phyloP scores from a whole-genome alignment of 2,329 filamentous ascomycete species.

The Thielaviopsis punctulata region DNA sequence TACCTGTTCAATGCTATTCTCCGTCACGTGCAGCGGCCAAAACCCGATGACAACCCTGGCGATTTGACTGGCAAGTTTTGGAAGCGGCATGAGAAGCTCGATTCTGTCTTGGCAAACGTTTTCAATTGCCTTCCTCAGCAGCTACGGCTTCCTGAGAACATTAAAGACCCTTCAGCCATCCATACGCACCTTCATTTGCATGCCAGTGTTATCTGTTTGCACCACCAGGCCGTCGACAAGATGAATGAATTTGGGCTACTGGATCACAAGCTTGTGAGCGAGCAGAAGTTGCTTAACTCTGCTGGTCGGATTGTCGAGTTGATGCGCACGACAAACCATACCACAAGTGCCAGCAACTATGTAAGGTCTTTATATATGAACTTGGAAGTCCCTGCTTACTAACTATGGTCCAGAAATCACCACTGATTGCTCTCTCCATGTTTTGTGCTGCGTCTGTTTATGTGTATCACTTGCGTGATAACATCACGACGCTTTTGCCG shows the following conservation, averaged over 20 bases:
- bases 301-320: slow-evolving; percentile 74
- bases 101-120: slow-evolving; percentile 61
- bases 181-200: slow-evolving; percentile 82
- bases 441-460: slow-evolving; percentile 78
- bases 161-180: slow-evolving; percentile 54
- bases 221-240: slow-evolving; percentile 76
- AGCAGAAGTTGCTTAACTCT: slow-evolving; percentile 57
- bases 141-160: slow-evolving; percentile 51
- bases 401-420: slow-evolving; percentile 22
- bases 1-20: slow-evolving; percentile 69
- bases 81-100: slow-evolving; percentile 67
- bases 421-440: slow-evolving; percentile 64
- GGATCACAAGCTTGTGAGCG: slow-evolving; percentile 50
- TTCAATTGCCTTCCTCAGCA: slow-evolving; percentile 63
- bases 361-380: slow-evolving; percentile 31
- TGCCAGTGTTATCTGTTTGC: slow-evolving; percentile 71
- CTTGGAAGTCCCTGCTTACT: slow-evolving; percentile 35
- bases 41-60: slow-evolving; percentile 52
- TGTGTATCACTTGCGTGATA: slow-evolving; percentile 56
- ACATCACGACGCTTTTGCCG: slow-evolving; percentile 41
- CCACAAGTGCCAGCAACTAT: slow-evolving; percentile 25
- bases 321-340: slow-evolving; percentile 59
- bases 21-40: slow-evolving; percentile 59
- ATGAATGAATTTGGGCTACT: slow-evolving; percentile 45
- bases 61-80: slow-evolving; percentile 63